Conservation (phyloP, 441 rosid genomes). For the Pelargonium australe region DNA sequence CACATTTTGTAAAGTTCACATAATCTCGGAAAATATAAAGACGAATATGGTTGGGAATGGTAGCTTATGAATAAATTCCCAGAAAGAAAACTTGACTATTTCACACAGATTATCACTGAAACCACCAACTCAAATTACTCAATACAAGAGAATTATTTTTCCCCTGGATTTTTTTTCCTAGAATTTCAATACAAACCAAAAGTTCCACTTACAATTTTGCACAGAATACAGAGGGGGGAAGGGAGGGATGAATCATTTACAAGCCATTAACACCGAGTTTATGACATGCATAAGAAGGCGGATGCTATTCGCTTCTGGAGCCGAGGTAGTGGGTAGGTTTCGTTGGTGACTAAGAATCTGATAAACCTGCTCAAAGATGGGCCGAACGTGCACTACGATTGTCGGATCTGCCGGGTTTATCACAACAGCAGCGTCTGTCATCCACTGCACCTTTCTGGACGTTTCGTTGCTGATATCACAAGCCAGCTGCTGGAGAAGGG, state of each 20-base stretch:
- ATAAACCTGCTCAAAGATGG: constrained; percentile 63
- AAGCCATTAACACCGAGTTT: constrained; percentile 47
- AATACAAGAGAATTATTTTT: constrained; percentile 4
- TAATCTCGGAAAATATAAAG: neutral
- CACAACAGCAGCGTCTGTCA: constrained; percentile 62
- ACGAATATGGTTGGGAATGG: neutral
- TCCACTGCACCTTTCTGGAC: constrained; percentile 48
- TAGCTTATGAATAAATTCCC: neutral
- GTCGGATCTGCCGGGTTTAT: constrained; percentile 56
- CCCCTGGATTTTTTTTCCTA: constrained; percentile 23
- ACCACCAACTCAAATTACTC: constrained; percentile 6
- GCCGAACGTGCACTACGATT: constrained; percentile 53
- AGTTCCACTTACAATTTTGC: constrained; percentile 29
- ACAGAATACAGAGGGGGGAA: constrained; percentile 14
- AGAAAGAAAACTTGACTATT: constrained; percentile 16
- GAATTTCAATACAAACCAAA: constrained; percentile 32
- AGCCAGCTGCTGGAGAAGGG: constrained; percentile 69
- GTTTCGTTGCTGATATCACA: constrained; percentile 58
- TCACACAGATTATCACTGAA: constrained; percentile 20
- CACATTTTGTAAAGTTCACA: no score
- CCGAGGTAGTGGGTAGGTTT: constrained; percentile 34
- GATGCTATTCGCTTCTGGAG: constrained; percentile 41
- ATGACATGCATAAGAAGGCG: constrained; percentile 60
- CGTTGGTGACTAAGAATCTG: constrained; percentile 53
- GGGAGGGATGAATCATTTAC: constrained; percentile 44